phyloP scores from a whole-genome alignment of 306 rosid species.

The Dryas octopetala region DNA sequence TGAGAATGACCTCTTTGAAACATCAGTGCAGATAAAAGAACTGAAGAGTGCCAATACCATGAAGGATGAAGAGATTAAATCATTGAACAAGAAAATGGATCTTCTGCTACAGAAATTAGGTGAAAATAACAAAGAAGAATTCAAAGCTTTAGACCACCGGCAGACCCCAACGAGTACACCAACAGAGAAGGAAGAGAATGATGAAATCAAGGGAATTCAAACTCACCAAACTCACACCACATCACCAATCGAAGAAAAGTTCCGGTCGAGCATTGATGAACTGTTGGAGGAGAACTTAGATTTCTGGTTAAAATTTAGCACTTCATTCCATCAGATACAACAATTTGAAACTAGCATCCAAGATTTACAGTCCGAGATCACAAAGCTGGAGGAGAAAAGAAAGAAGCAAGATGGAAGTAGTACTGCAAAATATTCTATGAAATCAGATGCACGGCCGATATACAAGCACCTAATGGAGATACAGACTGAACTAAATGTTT shows the following conservation, averaged over 20 bases:
- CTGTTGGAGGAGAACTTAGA: slow-evolving; percentile 82
- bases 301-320: slow-evolving; percentile 86
- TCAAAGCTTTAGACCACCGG: slow-evolving; percentile 19
- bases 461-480: slow-evolving; percentile 83
- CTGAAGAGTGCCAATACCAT: slow-evolving; percentile 53
- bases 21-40: slow-evolving; percentile 56
- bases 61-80: slow-evolving; percentile 83
- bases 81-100: slow-evolving; percentile 61
- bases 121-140: slow-evolving; percentile 42
- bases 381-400: slow-evolving; percentile 49
- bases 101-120: slow-evolving; percentile 55
- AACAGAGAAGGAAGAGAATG: slow-evolving; percentile 2
- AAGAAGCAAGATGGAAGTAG: slow-evolving; percentile 46
- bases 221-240: slow-evolving; percentile 33
- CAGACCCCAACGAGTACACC: slow-evolving; percentile 9
- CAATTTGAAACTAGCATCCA: slow-evolving; percentile 59
- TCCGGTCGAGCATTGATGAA: slow-evolving; percentile 68
- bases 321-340: slow-evolving; percentile 67
- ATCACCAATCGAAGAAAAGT: slow-evolving; percentile 65
- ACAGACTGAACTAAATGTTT: slow-evolving; percentile 62
- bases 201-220: slow-evolving; percentile 32
- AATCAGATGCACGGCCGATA: slow-evolving; percentile 78
- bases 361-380: slow-evolving; percentile 59
- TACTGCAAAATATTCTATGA: slow-evolving; percentile 31
- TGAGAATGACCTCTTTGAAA: slow-evolving; percentile 54